Percentiles rank a stretch among this genome's conserved stretches.
These are phyloP conservation scores for Fennellomyces sp. DNA, from an alignment of 371 early-diverging fungal genomes.

Conservation along the genomic window DNA sequence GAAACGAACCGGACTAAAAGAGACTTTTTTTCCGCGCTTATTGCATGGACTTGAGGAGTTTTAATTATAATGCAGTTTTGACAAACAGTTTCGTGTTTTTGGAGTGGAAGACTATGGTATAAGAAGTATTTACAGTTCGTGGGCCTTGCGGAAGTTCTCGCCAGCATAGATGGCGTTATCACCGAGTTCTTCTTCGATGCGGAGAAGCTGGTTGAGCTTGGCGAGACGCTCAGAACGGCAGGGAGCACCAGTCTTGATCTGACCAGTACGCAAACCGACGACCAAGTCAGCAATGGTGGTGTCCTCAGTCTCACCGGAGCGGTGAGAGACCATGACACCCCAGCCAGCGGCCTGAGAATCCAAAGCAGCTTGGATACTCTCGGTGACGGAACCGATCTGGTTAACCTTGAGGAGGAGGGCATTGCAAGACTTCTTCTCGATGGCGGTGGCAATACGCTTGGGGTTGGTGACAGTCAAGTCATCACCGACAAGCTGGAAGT, in stretches of 20 bases:
- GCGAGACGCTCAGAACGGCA: constrained; percentile 98
- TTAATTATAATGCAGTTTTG: no score
- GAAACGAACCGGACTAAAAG: no score
- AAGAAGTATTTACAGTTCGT: constrained; percentile 52
- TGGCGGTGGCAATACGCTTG: constrained; percentile 86
- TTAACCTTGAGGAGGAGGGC: constrained; percentile 98
- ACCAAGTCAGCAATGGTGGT: constrained; percentile 98
- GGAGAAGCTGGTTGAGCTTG: constrained; percentile 98
- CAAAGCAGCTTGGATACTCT: constrained; percentile 86
- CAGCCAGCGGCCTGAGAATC: constrained; percentile 84
- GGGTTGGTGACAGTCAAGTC: constrained; percentile 99
- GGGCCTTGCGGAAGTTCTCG: constrained; percentile 88
- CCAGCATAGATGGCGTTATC: constrained; percentile 91
- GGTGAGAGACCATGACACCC: constrained; percentile 99
- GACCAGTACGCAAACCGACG: constrained; percentile 97
- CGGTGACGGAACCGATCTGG: constrained; percentile 99
- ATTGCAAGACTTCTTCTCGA: constrained; percentile 95
- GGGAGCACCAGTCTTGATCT: constrained; percentile 99
- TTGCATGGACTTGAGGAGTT: no score
- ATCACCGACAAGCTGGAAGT: constrained; percentile 97
- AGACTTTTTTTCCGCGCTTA: no score
- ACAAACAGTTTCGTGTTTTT: no score
- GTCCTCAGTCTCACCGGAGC: constrained; percentile 99
- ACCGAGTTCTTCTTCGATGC: constrained; percentile 91
- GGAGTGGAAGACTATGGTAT: no score